Percentiles rank a stretch among this genome's conserved stretches.
These are phyloP conservation scores for Emmonsia crescens DNA, from an alignment of 2,329 filamentous ascomycete genomes.

Conservation along the genomic window DNA sequence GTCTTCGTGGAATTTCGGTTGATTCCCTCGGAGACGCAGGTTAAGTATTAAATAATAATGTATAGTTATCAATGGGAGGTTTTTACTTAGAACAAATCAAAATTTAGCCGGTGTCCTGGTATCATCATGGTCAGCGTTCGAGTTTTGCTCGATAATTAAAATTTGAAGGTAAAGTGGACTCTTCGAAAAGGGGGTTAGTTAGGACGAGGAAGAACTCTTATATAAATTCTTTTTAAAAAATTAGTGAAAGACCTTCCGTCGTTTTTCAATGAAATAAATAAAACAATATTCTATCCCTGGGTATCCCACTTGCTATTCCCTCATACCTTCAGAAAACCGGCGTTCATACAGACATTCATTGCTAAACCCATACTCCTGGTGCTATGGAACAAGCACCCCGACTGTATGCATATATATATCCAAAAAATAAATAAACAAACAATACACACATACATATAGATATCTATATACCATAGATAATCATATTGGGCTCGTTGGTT, in stretches of 20 bases:
- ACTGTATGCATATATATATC: not conserved
- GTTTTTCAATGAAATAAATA: not conserved
- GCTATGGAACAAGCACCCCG: not conserved
- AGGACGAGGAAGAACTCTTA: no score
- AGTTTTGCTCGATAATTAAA: no score
- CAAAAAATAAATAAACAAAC: not conserved
- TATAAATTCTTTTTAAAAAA: no score
- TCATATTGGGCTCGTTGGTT: not conserved
- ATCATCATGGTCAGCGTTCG: no score
- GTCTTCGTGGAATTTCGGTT: not conserved
- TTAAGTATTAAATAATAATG: no score
- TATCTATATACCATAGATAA: not conserved
- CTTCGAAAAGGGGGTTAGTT: no score
- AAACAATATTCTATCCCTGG: not conserved
- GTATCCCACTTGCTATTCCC: not conserved
- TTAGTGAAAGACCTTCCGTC: not conserved
- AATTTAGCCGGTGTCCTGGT: no score
- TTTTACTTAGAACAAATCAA: no score
- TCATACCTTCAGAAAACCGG: not conserved
- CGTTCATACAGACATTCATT: not conserved
- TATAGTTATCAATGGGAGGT: no score
- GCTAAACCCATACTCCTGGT: not conserved
- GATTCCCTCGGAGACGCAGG: not conserved
- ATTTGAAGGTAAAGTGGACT: not conserved
- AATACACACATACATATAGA: not conserved